A percentile compares a stretch with the other conserved stretches of the same genome.
Conservation (phyloP, 495 filamentous ascomycete species). For the Tetracladium setigerum region DNA sequence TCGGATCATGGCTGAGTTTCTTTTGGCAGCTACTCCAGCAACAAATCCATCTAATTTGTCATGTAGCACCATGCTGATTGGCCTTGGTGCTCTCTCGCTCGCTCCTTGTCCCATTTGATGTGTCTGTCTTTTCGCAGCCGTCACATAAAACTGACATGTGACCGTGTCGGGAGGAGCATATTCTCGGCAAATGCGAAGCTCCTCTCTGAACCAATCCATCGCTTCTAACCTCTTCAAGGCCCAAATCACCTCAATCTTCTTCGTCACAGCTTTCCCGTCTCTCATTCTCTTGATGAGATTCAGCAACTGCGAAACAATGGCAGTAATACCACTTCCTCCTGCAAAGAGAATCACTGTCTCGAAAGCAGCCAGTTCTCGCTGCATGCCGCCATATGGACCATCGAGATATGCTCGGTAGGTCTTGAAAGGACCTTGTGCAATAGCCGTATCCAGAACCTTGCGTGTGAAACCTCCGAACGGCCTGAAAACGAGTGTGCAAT, state of each 20-base stretch:
- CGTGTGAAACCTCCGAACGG: slow-evolving; percentile 86
- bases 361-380: slow-evolving; percentile 83
- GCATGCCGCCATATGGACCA: slow-evolving; percentile 92
- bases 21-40: slow-evolving; percentile 71
- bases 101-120: slow-evolving; percentile 14
- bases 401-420: slow-evolving; percentile 88
- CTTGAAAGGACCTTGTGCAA: slow-evolving; percentile 73
- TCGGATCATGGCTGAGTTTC: slow-evolving; percentile 70
- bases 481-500: slow-evolving; percentile 84
- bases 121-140: slow-evolving; percentile 53
- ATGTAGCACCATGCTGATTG: slow-evolving; percentile 63
- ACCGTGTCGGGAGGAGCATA: slow-evolving; percentile 76
- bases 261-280: slow-evolving; percentile 86
- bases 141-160: slow-evolving; percentile 91
- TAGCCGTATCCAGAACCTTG: slow-evolving; percentile 66
- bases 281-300: slow-evolving; percentile 92
- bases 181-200: slow-evolving; percentile 81
- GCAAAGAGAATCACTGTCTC: slow-evolving; percentile 90
- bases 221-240: slow-evolving; percentile 81
- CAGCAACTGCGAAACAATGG: slow-evolving; percentile 81
- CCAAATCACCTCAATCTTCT: slow-evolving; percentile 86
- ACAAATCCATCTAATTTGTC: slow-evolving; percentile 80
- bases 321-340: slow-evolving; percentile 90
- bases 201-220: slow-evolving; percentile 98
- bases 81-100: slow-evolving; percentile 45